These are phyloP conservation scores for Parastagonospora nodorum DNA, from an alignment of 2,329 filamentous ascomycete genomes.

Conservation along the genomic window DNA sequence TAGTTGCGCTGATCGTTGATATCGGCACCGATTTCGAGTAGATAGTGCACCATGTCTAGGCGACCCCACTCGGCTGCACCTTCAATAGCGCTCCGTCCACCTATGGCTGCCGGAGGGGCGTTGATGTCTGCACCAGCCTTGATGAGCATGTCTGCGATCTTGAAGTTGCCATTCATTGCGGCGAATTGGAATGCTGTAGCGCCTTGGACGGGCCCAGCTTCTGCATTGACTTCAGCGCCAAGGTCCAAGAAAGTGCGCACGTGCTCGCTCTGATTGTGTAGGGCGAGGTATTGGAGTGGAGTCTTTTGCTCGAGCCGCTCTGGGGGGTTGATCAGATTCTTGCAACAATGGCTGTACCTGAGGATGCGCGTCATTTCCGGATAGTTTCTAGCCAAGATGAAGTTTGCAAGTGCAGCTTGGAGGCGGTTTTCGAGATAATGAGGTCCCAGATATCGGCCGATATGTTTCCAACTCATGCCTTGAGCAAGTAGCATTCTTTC, in stretches of 20 bases:
- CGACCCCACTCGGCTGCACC: slow-evolving; percentile 36
- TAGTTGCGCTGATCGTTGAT: not conserved
- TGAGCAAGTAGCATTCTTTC: no score
- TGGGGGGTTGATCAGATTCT: no score
- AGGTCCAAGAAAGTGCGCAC: not conserved
- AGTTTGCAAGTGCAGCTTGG: no score
- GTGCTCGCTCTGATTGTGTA: not conserved
- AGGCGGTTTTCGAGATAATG: no score
- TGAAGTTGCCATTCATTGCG: slow-evolving; percentile 27
- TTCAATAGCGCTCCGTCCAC: slow-evolving; percentile 32
- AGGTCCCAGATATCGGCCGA: no score
- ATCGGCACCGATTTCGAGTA: not conserved
- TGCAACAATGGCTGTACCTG: no score
- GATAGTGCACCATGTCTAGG: slow-evolving; percentile 28
- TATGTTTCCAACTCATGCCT: no score
- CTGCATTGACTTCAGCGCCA: not conserved
- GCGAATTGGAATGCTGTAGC: slow-evolving; percentile 35
- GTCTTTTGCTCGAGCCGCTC: no score
- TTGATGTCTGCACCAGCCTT: slow-evolving; percentile 9
- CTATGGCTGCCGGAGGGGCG: not conserved
- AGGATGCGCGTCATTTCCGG: no score
- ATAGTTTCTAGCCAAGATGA: no score
- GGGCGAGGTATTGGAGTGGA: not conserved
- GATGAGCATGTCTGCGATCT: slow-evolving; percentile 17
- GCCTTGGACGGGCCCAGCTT: slow-evolving; percentile 3